Evolutionary conservation across 2,329 filamentous ascomycete genomes (phyloP).

Genomic region (Sporothrix variecibatus): DNA sequence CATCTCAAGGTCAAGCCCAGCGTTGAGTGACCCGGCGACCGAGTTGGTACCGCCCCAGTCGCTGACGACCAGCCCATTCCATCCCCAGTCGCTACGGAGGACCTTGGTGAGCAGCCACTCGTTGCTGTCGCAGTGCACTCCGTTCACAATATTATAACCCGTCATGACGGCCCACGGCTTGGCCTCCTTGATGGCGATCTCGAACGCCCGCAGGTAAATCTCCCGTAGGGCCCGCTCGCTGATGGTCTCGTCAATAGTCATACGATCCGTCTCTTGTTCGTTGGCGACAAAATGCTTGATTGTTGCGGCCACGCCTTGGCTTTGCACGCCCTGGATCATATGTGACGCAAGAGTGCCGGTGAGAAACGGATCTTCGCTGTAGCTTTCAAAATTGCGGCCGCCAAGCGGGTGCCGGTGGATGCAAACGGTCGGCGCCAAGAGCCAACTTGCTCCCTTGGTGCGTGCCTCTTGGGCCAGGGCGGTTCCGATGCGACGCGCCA

Average conservation of each 20-base stretch:
- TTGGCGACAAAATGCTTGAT: too few species aligned
- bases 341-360: slow-evolving; percentile 72
- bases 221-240: slow-evolving; percentile 67
- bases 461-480: slow-evolving; percentile 71
- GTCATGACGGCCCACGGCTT: slow-evolving; percentile 71
- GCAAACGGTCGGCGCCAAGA: slow-evolving; percentile 77
- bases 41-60: slow-evolving; percentile 62
- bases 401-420: slow-evolving; percentile 80
- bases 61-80: slow-evolving; percentile 59
- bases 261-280: slow-evolving; percentile 68
- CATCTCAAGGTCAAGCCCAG: slow-evolving; percentile 60
- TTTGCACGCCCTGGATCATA: slow-evolving; percentile 72
- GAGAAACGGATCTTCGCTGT: slow-evolving; percentile 78
- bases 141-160: slow-evolving; percentile 68
- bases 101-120: slow-evolving; percentile 56
- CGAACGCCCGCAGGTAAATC: slow-evolving; percentile 71
- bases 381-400: slow-evolving; percentile 83
- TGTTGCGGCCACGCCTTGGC: slow-evolving; percentile 65
- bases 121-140: slow-evolving; percentile 61
- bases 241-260: slow-evolving; percentile 65
- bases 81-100: slow-evolving; percentile 62
- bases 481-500: slow-evolving; percentile 68
- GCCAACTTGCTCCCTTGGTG: slow-evolving; percentile 63
- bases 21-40: slow-evolving; percentile 54
- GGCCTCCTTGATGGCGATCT: slow-evolving; percentile 65